These are phyloP conservation scores for Dysphania ambrosioides DNA, from an alignment of 148 eudicot species.

Conservation along the genomic window DNA sequence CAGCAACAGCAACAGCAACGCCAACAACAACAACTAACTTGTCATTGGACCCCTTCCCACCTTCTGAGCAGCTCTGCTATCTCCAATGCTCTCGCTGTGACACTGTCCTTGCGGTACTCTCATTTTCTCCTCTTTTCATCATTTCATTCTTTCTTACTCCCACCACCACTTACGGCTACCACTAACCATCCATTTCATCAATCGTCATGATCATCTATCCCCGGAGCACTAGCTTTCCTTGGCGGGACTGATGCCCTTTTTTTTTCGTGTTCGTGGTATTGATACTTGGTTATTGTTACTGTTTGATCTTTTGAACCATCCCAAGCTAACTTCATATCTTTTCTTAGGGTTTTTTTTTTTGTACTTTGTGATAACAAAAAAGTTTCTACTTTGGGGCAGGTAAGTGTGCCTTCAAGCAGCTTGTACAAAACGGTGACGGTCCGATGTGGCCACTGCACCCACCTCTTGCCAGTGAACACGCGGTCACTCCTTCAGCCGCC, in stretches of 20 bases:
- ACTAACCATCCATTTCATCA: background rate
- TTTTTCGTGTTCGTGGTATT: background rate
- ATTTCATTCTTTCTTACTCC: background rate
- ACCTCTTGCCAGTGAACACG: constrained; percentile 69
- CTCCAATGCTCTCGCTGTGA: constrained; percentile 77
- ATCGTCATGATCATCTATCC: background rate
- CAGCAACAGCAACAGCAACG: too few relatives aligned
- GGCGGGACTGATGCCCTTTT: background rate
- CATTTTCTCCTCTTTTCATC: background rate
- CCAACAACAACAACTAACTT: constrained; percentile 25
- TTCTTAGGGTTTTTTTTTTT: constrained; percentile 12
- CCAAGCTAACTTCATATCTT: too few relatives aligned
- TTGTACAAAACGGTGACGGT: constrained; percentile 83
- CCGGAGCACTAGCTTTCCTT: too few relatives aligned
- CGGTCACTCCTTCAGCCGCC: constrained; percentile 40
- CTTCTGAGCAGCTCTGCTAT: constrained; percentile 85
- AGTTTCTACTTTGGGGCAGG: constrained; percentile 35
- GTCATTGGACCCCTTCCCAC: constrained; percentile 63
- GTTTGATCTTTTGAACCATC: too few relatives aligned
- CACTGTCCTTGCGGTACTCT: constrained; percentile 90
- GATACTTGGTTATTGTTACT: too few relatives aligned
- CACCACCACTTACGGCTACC: too few relatives aligned
- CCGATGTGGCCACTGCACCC: constrained; percentile 86
- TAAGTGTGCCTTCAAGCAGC: constrained; percentile 80
- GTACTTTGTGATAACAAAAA: too few relatives aligned